Percentiles rank a stretch among this genome's conserved stretches.
phyloP scores from a whole-genome alignment of 2,329 filamentous ascomycete genomes.

The Penicillium sp. region DNA sequence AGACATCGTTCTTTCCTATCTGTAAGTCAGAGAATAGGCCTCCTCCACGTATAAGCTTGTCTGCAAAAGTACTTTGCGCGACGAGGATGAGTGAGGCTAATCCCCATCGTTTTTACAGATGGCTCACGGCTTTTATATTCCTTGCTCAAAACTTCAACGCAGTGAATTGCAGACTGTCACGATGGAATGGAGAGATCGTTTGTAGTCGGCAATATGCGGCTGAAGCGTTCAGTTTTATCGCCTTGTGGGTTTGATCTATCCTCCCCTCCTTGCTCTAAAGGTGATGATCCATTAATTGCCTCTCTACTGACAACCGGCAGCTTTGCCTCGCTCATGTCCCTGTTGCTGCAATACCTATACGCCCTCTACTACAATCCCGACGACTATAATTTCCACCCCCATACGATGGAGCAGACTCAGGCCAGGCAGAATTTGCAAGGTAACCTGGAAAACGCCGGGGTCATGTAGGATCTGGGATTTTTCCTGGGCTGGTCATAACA shows the following conservation, averaged over 20 bases:
- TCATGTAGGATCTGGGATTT: neutral
- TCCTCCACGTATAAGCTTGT: no score
- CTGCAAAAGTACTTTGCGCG: no score
- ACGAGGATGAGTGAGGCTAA: no score
- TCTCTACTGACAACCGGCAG: neutral
- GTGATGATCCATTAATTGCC: no score
- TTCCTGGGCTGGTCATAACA: no score
- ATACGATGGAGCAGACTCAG: neutral
- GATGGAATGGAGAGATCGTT: slow-evolving; percentile 14
- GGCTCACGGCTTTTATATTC: slow-evolving; percentile 19
- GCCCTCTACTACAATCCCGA: neutral
- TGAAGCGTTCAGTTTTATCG: slow-evolving; percentile 18
- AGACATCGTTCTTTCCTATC: slow-evolving; percentile 11
- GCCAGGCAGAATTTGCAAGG: neutral
- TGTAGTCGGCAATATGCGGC: slow-evolving; percentile 17
- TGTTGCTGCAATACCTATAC: neutral
- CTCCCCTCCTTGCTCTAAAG: neutral
- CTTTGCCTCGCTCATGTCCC: neutral
- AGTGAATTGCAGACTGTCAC: slow-evolving; percentile 8
- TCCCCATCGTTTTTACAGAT: slow-evolving; percentile 3
- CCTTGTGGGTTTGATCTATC: slow-evolving; percentile 10
- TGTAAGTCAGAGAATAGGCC: slow-evolving; percentile 5
- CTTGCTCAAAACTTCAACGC: slow-evolving; percentile 14
- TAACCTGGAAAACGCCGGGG: neutral
- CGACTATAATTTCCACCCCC: neutral